These are phyloP conservation scores for Cicer cuneatum DNA, from an alignment of 306 rosid species.

Conservation along the genomic window DNA sequence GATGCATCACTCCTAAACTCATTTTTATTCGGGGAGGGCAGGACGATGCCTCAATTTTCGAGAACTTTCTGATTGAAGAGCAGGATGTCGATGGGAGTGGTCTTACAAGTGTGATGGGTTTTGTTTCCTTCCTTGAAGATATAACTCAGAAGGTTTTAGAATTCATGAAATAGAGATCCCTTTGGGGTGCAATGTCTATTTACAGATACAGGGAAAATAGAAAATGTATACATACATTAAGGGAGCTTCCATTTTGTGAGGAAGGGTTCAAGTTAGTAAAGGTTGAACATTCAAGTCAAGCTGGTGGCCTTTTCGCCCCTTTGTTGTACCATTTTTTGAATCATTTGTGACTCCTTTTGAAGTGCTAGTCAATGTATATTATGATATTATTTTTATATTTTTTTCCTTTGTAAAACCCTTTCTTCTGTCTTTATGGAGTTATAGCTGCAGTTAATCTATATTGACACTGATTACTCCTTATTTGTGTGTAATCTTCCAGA, in stretches of 20 bases:
- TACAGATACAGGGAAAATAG: slow-evolving; percentile 41
- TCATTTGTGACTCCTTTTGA: slow-evolving; percentile 30
- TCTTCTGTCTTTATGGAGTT: slow-evolving; percentile 12
- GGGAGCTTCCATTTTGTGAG: slow-evolving; percentile 47
- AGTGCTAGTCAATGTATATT: slow-evolving; percentile 50
- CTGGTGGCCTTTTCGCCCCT: slow-evolving; percentile 28
- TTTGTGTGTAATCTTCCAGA: neutral
- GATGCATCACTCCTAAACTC: slow-evolving; percentile 94
- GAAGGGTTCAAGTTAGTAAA: slow-evolving; percentile 31
- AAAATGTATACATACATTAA: slow-evolving; percentile 28
- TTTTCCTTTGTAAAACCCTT: slow-evolving; percentile 12
- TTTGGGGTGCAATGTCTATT: slow-evolving; percentile 36
- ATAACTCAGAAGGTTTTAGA: slow-evolving; percentile 73
- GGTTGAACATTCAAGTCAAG: slow-evolving; percentile 33
- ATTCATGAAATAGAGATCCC: slow-evolving; percentile 65
- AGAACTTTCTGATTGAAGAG: slow-evolving; percentile 93
- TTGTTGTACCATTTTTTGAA: slow-evolving; percentile 41
- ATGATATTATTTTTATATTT: neutral
- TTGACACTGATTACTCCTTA: neutral
- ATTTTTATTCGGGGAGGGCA: slow-evolving; percentile 84
- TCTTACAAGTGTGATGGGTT: slow-evolving; percentile 82
- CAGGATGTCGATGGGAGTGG: slow-evolving; percentile 95
- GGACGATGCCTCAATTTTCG: slow-evolving; percentile 86
- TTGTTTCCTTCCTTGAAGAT: slow-evolving; percentile 78
- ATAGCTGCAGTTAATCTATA: neutral